These are phyloP conservation scores for Cladosporium sp. DNA, from an alignment of 2,329 filamentous ascomycete genomes.

Conservation along the genomic window DNA sequence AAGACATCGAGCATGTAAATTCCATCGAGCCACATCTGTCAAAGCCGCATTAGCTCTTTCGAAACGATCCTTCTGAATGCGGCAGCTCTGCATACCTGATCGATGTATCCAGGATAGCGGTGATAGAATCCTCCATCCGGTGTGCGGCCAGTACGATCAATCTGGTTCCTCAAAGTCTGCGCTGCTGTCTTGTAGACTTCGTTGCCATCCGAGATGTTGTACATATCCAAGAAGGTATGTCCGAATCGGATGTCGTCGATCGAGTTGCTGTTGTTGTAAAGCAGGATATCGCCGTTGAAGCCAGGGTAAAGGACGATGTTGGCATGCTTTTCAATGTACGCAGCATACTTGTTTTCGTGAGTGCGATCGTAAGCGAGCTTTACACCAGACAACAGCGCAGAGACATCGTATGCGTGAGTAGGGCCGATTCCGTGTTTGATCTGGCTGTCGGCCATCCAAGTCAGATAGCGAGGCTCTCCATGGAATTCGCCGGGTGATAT, in stretches of 20 bases:
- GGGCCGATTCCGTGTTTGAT: constrained; percentile 32
- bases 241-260: constrained; percentile 28
- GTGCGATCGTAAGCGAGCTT: constrained; percentile 29
- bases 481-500: constrained; percentile 5
- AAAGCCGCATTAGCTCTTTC: background rate
- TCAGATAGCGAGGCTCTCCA: constrained; percentile 25
- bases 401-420: constrained; percentile 29
- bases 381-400: constrained; percentile 28
- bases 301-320: constrained; percentile 47
- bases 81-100: constrained; percentile 48
- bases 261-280: constrained; percentile 24
- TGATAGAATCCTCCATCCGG: constrained; percentile 35
- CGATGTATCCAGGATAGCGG: constrained; percentile 43
- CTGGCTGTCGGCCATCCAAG: constrained; percentile 32
- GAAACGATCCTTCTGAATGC: background rate
- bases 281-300: constrained; percentile 30
- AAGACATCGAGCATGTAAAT: constrained; percentile 54
- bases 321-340: constrained; percentile 51
- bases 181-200: constrained; percentile 26
- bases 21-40: constrained; percentile 56
- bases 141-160: constrained; percentile 32
- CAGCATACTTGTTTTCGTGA: constrained; percentile 27
- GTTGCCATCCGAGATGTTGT: constrained; percentile 24
- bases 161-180: constrained; percentile 26
- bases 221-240: constrained; percentile 31